These are phyloP conservation scores for Marasmius sp. DNA, from an alignment of 1,284 basidiomycete species.

Conservation along the genomic window DNA sequence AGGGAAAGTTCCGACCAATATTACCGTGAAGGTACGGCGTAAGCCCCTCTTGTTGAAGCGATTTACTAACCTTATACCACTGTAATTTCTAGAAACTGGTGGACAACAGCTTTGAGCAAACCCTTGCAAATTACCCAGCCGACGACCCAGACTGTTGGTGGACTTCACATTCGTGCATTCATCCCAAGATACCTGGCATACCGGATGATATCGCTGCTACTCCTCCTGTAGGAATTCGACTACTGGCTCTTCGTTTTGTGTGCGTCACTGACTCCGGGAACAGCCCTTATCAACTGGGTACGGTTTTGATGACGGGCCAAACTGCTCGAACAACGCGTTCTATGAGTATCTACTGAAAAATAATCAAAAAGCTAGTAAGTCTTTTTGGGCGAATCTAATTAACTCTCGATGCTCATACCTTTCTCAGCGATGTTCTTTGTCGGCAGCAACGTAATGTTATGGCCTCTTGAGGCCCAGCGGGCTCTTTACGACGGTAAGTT, in stretches of 20 bases:
- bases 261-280: not conserved
- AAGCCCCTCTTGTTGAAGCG: not conserved
- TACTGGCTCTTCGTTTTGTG: not conserved
- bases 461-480: constrained; percentile 69
- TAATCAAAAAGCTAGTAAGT: constrained; percentile 69
- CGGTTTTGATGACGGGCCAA: constrained; percentile 73
- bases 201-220: not conserved
- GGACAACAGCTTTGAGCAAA: no score
- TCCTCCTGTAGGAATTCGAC: not conserved
- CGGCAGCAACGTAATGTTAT: constrained; percentile 75
- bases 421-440: constrained; percentile 69
- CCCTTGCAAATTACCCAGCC: not conserved
- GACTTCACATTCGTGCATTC: not conserved
- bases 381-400: no score
- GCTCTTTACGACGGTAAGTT: constrained; percentile 51
- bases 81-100: not conserved
- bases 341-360: constrained; percentile 63
- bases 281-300: constrained; percentile 62
- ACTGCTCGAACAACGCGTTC: constrained; percentile 65
- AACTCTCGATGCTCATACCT: not conserved
- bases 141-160: constrained; percentile 3
- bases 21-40: not conserved
- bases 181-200: not conserved
- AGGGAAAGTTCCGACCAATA: not conserved
- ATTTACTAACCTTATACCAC: not conserved